Base-by-base conservation (phyloP, 2,329 filamentous ascomycete species). In the Colletotrichum melonis region DNA sequence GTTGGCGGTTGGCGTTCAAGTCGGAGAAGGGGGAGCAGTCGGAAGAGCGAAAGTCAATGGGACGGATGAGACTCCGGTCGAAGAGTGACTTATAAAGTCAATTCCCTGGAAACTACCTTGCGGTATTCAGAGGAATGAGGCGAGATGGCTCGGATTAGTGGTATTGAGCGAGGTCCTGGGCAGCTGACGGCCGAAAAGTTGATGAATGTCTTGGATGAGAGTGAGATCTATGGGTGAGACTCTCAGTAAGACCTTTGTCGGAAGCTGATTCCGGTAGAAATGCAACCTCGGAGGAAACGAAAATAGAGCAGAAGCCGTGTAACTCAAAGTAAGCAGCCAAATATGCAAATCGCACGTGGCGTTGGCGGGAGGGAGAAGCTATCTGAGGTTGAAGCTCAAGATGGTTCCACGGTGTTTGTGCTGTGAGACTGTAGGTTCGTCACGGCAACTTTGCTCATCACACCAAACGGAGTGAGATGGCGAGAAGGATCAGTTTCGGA, bases 181-280 rank as follows among this genome's bases (percentile, higher is more conserved):
- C 54, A 60, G 54, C 57, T 46, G 54, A 28, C 52, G 32, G 16
- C 24, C 24, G 19, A 63, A 65, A n/a, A n/a, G 52, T 58, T 14
- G 42, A 55, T 46, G 38, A 6, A 16, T 64, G 66, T 69, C 59
- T 72, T 42, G 58, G 59, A 55, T 42, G 28, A 32, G 54, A 59
- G 30, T 30, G 19, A 19, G 28, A 58, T 54, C n/a, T 65, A 28
- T 28, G 26, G 5, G 11, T 46, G 16, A 56, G 32, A 24, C 63
- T 22, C 22, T 16, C 22, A 14, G 22, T 56, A 28, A 28, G 26
- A 56, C 24, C 22, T 56, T 14, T 26, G 54, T 64, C 32, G 32
- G 42, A 11, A 24, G 22, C 54, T 67, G 38, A 63, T 64, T 1
- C 32, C 35, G 58, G 16, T 12, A 5, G 14, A 19, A 19, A 28